These are phyloP conservation scores for Coriolopsis trogii DNA, from an alignment of 1,284 basidiomycete species.

Conservation along the genomic window DNA sequence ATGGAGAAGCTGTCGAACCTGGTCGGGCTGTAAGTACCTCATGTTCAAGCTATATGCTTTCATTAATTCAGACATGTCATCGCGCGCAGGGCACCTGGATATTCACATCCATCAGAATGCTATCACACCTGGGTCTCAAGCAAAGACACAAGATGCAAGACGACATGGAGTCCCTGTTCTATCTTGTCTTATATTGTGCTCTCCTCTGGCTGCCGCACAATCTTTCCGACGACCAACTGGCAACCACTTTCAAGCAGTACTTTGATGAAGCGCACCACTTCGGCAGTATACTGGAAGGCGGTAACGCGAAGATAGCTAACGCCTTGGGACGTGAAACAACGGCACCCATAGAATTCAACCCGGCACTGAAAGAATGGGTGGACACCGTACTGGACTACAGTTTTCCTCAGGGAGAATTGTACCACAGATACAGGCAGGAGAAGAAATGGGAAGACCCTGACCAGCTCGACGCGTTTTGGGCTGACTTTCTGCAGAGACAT, in stretches of 20 bases:
- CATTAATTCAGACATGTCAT: neutral
- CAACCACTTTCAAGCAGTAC: neutral
- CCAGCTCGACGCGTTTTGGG: conserved; percentile 9
- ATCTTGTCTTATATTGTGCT: conserved; percentile 3
- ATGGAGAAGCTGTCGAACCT: neutral
- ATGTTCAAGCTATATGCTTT: neutral
- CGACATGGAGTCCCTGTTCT: conserved; percentile 7
- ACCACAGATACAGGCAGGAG: neutral
- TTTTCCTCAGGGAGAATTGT: neutral
- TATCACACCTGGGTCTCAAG: neutral
- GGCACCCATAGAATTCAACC: neutral
- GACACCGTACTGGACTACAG: neutral
- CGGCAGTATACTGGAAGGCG: neutral
- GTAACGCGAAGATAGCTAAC: neutral
- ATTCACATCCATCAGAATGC: neutral
- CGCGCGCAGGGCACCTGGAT: conserved; percentile 2
- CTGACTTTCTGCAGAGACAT: conserved; percentile 6
- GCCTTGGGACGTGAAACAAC: neutral
- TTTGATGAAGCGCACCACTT: neutral
- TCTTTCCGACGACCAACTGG: neutral
- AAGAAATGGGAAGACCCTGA: neutral
- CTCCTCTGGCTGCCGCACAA: neutral
- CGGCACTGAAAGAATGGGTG: neutral
- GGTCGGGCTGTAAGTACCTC: neutral
- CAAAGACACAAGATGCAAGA: neutral